Evolutionary conservation across 169 alveolate species (phyloP), one percentile per base, ranked within the genome.

Genomic region (Plasmodium cynomolgi): DNA sequence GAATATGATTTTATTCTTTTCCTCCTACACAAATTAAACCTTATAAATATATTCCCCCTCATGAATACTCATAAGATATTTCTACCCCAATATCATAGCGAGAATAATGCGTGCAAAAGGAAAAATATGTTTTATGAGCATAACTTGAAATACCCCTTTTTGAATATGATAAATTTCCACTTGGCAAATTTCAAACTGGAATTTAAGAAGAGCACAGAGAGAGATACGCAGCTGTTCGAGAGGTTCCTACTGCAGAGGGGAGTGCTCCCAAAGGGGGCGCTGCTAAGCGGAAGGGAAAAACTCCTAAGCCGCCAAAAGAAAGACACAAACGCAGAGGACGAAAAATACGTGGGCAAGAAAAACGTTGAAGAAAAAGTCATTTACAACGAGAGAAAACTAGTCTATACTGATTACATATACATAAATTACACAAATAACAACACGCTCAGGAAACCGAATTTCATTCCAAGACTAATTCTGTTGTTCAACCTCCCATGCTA

Each of bases 11-110:
- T 90, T 80, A 79, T 90, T 33, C 56, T 90, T n/a, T 90, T 90
- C 39, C 37, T 79, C 15, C 50, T 90, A 90, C 82, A 71, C 83
- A 90, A 90, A 58, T 90, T 90, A 80, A 90, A 90, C 54, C 79
- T 90, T 62, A 90, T 90, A 80, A 90, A 80, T 56, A 90, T 90
- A 62, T 58, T 80, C 20, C 82, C 91, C 5, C 82, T 58, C 58
- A 90, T 90, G 81, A 90, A 90, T 68, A 90, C 94, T 2, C 94
- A 90, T 17, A 90, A 90, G 74, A 31, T 90, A 80, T 90, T 90
- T 33, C 6, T 90, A 68, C 75, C 94, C 17, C 58, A 90, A 13
- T 90, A 90, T 74, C 73, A 90, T 39, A 68, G 77, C 54, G 79
- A 81, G 17, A 80, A 39, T 90, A 90, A 79, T 80, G 72, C 77